Evolutionary conservation across 2,329 filamentous ascomycete genomes (phyloP), one percentile per base, ranked within the genome.

Genomic region (Aspergillus costaricaensis): DNA sequence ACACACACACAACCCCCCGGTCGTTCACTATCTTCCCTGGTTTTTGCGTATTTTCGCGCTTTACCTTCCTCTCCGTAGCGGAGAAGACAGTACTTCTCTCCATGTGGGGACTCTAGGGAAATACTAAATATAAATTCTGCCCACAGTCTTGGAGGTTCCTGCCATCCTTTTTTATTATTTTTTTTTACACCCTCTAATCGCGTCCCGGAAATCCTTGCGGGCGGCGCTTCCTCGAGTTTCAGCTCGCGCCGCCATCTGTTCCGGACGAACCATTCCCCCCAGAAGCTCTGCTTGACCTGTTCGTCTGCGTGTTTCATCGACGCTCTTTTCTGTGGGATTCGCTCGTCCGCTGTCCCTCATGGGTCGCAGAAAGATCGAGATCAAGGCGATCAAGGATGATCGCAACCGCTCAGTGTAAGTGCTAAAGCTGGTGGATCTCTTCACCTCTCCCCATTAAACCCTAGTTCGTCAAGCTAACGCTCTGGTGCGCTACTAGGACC

Each of bases 351-450:
- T 47, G 52, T 59, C 58, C 60, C 61, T 60, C 57, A 99, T 99
- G 95, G 95, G 95, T 78, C 89, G 95, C 79, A 88, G 95, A 85
- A 99, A 99, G 87, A 99, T 99, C 76, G 95, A 98, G 83, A 98
- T 99, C 84, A 97, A 97, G 82, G 92, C 94, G 70, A 98, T 98
- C 85, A 97, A 96, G 81, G 93, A 97, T 87, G 93, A 97, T 80
- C 88, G 93, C 73, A 97, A 97, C 76, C 92, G 93, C 76, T 96
- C 93, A 72, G 93, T 97, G 93, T 97, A 92, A 79, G 91, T 83
- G 25, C 41, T 23, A 30, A 3, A 38, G 6, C 51, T 44, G 38
- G 17, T 54, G 43, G 23, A 32, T n/a, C 25, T 36, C 50, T 15
- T 7, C 12, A 54, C 21, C 58, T 58, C 32, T 36, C 12, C 32